phyloP scores from a whole-genome alignment of 495 filamentous ascomycete genomes.

The Immersiella caudata region DNA sequence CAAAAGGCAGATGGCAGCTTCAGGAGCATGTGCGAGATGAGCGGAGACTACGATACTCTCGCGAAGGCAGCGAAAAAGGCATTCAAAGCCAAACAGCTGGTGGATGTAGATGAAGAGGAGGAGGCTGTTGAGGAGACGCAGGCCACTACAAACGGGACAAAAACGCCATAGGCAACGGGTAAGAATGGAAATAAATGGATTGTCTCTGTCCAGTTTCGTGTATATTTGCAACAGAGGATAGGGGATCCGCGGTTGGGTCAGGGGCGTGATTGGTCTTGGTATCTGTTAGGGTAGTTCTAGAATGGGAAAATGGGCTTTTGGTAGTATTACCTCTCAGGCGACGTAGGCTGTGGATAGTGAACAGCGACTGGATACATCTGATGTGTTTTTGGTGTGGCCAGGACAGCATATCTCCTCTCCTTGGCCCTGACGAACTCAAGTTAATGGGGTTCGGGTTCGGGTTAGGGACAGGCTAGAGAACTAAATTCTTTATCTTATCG shows the following conservation, averaged over 20 bases:
- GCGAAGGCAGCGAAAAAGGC: slow-evolving; percentile 73
- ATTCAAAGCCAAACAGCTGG: slow-evolving; percentile 46
- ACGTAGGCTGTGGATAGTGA: background rate
- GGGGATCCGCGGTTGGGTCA: background rate
- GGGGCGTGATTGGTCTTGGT: background rate
- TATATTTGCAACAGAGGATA: background rate
- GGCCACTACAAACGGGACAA: background rate
- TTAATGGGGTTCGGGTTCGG: too few relatives aligned
- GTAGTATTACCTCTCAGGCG: background rate
- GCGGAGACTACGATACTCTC: slow-evolving; percentile 78
- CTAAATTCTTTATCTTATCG: background rate
- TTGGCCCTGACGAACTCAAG: too few relatives aligned
- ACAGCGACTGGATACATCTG: too few relatives aligned
- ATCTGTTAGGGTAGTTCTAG: background rate
- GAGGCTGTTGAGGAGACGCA: slow-evolving; percentile 9
- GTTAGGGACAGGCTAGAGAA: background rate
- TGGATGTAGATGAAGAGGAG: slow-evolving; percentile 41
- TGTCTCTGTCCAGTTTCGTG: background rate
- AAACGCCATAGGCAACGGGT: background rate
- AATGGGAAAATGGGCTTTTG: background rate
- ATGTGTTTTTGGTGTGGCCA: too few relatives aligned
- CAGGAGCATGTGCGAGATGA: slow-evolving; percentile 92
- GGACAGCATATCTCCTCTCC: too few relatives aligned
- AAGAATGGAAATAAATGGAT: background rate
- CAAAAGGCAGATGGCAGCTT: slow-evolving; percentile 71